Evolutionary conservation across 345 rosid genomes (phyloP).

Genomic region (Boechera divaricarpa): DNA sequence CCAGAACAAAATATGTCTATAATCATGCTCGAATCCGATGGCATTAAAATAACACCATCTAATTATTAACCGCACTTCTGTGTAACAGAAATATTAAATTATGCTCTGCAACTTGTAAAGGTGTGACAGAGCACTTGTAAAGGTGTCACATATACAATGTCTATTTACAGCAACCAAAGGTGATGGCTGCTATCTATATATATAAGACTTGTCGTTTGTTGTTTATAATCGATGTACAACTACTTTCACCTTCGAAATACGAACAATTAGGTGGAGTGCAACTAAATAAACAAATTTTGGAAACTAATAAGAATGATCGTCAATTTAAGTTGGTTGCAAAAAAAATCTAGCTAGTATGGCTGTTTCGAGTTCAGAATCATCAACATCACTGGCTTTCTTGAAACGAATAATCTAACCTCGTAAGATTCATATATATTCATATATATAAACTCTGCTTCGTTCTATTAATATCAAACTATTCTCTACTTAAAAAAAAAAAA

Average conservation of each 20-base stretch:
- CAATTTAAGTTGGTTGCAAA: constrained; percentile 1
- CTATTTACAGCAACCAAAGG: constrained; percentile 6
- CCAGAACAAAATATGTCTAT: background rate
- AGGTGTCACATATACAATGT: background rate
- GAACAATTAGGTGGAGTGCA: background rate
- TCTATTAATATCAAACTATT: constrained; percentile 11
- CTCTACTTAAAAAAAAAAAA: background rate
- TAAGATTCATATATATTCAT: background rate
- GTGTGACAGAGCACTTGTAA: background rate
- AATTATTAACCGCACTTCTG: background rate
- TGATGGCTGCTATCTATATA: background rate
- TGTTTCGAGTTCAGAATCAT: background rate
- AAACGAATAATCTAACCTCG: background rate
- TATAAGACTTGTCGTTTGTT: constrained; percentile 2
- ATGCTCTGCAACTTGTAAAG: background rate
- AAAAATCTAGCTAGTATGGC: background rate
- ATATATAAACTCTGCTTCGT: background rate
- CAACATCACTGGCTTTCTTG: background rate
- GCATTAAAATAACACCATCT: background rate
- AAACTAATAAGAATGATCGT: constrained; percentile 22
- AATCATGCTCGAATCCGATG: background rate
- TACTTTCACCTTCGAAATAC: background rate
- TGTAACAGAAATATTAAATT: constrained; percentile 17
- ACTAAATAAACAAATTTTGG: background rate
- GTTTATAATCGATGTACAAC: background rate